These are phyloP conservation scores for Pachyrhizus erosus DNA, from an alignment of 306 rosid species.

Conservation along the genomic window DNA sequence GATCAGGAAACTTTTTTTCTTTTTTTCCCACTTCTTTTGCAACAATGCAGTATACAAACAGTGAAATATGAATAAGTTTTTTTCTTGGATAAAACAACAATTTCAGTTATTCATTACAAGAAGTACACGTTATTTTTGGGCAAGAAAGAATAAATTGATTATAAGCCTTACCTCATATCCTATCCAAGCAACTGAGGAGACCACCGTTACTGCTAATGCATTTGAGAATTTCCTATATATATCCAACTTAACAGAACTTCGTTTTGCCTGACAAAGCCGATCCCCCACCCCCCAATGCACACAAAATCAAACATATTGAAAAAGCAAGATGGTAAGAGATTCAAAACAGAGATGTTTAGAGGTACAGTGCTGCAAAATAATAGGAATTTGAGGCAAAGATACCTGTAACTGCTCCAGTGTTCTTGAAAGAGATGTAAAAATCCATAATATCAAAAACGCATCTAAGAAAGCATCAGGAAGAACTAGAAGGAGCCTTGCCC, in stretches of 20 bases:
- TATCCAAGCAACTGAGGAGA: conserved; percentile 90
- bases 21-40: conserved; percentile 19
- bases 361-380: conserved; percentile 31
- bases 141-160: conserved; percentile 26
- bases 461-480: conserved; percentile 95
- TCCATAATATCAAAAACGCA: conserved; percentile 96
- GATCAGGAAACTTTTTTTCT: no score
- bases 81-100: neutral
- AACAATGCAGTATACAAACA: conserved; percentile 22
- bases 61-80: neutral
- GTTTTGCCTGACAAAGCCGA: conserved; percentile 70
- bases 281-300: neutral
- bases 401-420: conserved; percentile 98
- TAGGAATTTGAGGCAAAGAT: conserved; percentile 26
- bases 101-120: conserved; percentile 14
- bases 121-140: conserved; percentile 20
- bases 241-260: conserved; percentile 92
- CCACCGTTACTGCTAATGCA: conserved; percentile 76
- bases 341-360: conserved; percentile 14
- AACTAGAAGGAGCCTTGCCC: conserved; percentile 90
- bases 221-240: conserved; percentile 96
- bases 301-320: neutral
- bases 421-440: conserved; percentile 87
- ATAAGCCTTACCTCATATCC: conserved; percentile 81
- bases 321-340: conserved; percentile 11